phyloP scores from a whole-genome alignment of 441 rosid species.

The Aquilaria agallochum region DNA sequence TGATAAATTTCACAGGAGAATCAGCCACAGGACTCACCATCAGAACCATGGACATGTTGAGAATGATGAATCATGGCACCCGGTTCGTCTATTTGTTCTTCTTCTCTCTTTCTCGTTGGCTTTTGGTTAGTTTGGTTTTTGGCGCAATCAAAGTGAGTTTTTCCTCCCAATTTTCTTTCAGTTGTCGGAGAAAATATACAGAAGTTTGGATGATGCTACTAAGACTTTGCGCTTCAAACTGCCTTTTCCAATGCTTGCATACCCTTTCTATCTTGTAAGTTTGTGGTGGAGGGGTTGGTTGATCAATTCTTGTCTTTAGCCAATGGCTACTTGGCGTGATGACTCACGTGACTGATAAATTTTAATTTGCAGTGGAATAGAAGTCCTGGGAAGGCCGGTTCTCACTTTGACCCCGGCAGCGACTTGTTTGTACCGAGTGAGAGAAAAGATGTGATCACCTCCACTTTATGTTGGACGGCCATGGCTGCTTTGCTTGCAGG shows the following conservation, averaged over 20 bases:
- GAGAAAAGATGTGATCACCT: constrained; percentile 46
- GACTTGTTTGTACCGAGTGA: constrained; percentile 53
- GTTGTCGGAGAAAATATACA: constrained; percentile 76
- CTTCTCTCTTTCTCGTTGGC: not conserved
- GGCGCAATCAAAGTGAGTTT: not conserved
- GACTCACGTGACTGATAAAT: not conserved
- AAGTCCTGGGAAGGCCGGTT: constrained; percentile 69
- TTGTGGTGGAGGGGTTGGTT: constrained; percentile 4
- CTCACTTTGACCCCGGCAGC: constrained; percentile 62
- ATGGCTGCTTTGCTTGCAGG: constrained; percentile 48
- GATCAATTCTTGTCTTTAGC: not conserved
- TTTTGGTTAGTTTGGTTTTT: not conserved
- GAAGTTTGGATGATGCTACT: constrained; percentile 48
- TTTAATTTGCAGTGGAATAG: constrained; percentile 43
- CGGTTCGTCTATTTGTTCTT: constrained; percentile 35
- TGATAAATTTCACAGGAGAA: constrained; percentile 58
- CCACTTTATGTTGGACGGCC: constrained; percentile 58
- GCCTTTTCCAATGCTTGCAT: constrained; percentile 68
- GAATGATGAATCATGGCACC: constrained; percentile 96
- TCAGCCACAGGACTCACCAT: constrained; percentile 93
- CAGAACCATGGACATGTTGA: constrained; percentile 97
- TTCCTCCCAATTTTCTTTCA: constrained; percentile 22
- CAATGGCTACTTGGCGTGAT: not conserved
- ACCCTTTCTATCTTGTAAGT: constrained; percentile 61
- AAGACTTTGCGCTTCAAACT: constrained; percentile 38